A percentile compares a stretch with the other conserved stretches of the same genome.
These are phyloP conservation scores for Phialophora tarda DNA, from an alignment of 2,329 filamentous ascomycete species.

Conservation along the genomic window DNA sequence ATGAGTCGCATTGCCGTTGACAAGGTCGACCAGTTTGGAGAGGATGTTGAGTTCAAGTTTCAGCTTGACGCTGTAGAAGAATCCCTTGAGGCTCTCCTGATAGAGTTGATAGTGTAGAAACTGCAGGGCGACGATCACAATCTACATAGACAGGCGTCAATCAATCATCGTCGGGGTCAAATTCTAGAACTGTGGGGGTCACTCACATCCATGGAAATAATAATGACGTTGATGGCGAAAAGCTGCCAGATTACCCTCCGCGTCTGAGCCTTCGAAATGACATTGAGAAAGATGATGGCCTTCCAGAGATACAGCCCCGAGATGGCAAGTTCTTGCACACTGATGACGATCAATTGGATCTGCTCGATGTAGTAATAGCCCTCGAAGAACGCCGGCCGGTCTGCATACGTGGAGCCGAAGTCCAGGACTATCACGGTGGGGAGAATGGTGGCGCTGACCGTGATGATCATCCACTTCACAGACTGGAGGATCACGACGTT, in stretches of 20 bases:
- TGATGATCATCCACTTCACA: constrained; percentile 55
- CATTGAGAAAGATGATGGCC: constrained; percentile 56
- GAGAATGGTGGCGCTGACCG: constrained; percentile 51
- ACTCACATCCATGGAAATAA: constrained; percentile 51
- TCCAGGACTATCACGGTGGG: constrained; percentile 52
- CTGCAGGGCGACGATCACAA: constrained; percentile 40
- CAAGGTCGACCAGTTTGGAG: constrained; percentile 50
- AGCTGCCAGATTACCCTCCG: constrained; percentile 57
- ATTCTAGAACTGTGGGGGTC: not conserved
- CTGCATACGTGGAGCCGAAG: constrained; percentile 47
- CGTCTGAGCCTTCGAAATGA: constrained; percentile 51
- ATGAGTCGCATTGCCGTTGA: constrained; percentile 38
- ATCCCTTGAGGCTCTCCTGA: constrained; percentile 55
- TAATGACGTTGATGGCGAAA: constrained; percentile 55
- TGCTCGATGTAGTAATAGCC: constrained; percentile 58
- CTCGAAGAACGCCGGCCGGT: constrained; percentile 38
- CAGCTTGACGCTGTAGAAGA: constrained; percentile 56
- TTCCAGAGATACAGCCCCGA: constrained; percentile 61
- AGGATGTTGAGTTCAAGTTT: constrained; percentile 57
- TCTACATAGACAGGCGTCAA: constrained; percentile 11
- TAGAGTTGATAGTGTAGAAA: constrained; percentile 53
- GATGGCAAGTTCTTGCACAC: constrained; percentile 61
- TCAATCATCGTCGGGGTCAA: not conserved
- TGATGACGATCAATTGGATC: constrained; percentile 62
- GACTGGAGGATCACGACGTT: constrained; percentile 45